Evolutionary conservation across 768 basidiomycete genomes (phyloP).

Genomic region (Obba rivulosa): DNA sequence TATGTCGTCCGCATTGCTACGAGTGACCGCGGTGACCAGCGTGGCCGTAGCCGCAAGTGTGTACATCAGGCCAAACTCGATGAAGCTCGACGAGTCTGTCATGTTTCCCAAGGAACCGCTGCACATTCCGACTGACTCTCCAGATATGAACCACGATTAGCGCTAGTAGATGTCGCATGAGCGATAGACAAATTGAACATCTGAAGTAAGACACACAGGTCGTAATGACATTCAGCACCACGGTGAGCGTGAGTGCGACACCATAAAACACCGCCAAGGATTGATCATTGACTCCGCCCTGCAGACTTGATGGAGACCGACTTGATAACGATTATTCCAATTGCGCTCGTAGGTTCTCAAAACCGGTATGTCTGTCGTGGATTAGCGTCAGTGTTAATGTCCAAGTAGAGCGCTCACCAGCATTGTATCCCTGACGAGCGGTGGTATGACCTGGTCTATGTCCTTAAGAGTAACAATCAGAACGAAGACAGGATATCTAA

Average conservation of each 20-base stretch:
- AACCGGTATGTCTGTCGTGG: too few species aligned
- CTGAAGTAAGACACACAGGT: background rate
- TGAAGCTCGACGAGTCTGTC: too few species aligned
- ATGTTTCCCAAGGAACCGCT: too few species aligned
- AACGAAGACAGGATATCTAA: background rate
- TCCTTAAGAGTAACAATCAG: slow-evolving; percentile 2
- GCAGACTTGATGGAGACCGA: background rate
- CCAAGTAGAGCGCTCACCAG: too few species aligned
- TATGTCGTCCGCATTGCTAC: too few species aligned
- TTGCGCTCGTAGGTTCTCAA: too few species aligned
- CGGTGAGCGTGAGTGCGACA: background rate
- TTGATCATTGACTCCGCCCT: background rate
- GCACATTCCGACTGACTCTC: too few species aligned
- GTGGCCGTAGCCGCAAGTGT: too few species aligned
- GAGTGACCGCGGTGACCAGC: too few species aligned
- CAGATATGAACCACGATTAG: background rate
- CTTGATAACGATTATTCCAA: too few species aligned
- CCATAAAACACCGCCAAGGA: slow-evolving; percentile 4
- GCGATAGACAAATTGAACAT: background rate
- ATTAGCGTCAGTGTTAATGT: too few species aligned
- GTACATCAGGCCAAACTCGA: too few species aligned
- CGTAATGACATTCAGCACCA: background rate
- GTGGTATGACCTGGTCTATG: background rate
- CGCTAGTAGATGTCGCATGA: background rate
- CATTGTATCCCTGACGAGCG: slow-evolving; percentile 3